Base-by-base conservation (phyloP, 2,329 filamentous ascomycete genomes). In the Cytospora chrysosperma region DNA sequence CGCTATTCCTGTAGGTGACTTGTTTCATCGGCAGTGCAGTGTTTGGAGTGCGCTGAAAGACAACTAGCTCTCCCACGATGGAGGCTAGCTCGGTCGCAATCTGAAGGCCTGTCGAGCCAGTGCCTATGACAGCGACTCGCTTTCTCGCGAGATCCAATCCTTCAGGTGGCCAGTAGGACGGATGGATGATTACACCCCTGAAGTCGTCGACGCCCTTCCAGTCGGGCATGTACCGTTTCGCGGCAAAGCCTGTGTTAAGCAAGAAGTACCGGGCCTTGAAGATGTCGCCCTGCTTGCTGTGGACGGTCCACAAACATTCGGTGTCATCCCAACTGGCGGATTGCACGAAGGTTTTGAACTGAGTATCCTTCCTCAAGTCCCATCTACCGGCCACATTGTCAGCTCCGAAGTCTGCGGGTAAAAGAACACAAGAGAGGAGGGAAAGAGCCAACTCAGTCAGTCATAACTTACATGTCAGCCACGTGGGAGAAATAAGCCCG, bases 31-130 rank as follows among this genome's bases (percentile, higher is more conserved):
- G 83, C 0, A 85, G 65, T 10, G 80, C 81, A 7, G 82, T 75
- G 59, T 85, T 86, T 0, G 83, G 82, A 3, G 82, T 85, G 12
- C 84, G 76, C 63, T 85, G 81, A 68, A 84, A 85, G 19, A 85
- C 78, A 1, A 67, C 73, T 50, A 85, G 65, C 2, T 76, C 70
- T 28, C 72, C 75, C 1, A 75, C 68, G 67, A 49, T 21, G 4
- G 62, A 26, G 19, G 51, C 54, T 30, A 64, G 51, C 30, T 55
- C 53, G 2, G 57, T 59, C 3, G 53, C 58, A n/a, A 61, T 15
- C 34, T 64, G 62, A 15, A 64, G 43, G 13, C 56, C 62, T 5
- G 62, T 64, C 26, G 62, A 47, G 10, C 62, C 62, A 8, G 62
- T 64, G 24, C 62, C 62, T 15, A 64, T 61, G 17, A 64, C 19